Base-by-base conservation (phyloP, 352 stramenopile genomes). In the Globisporangium megalacanthum region DNA sequence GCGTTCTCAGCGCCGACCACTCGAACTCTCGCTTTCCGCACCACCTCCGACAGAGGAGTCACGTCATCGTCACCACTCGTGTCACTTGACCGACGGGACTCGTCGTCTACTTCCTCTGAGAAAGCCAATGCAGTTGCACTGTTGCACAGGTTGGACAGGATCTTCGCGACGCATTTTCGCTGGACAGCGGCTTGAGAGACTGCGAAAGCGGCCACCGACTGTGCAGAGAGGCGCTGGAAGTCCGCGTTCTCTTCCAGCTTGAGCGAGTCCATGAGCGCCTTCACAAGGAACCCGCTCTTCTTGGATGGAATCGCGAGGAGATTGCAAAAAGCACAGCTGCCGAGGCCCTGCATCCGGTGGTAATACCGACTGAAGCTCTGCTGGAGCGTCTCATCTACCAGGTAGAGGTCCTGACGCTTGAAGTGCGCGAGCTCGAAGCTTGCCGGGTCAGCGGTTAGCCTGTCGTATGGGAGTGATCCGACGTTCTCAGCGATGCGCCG, bases 91-190 rank as follows among this genome's bases (percentile, higher is more conserved):
- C 31, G 35, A 31, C 25, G 25, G 25, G 25, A 29, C 25, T 47
- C 35, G 3, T 19, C 10, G 35, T 20, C 29, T 6, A 4, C 2
- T 2, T 49, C 52, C 36, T 65, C 60, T 19, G 20, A n/a, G 37
- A 58, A 41, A 37, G 76, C 66, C 8, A 88, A 60, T 1, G 77
- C 77, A 4, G 56, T 49, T 0, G 83, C 79, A 46, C 72, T 92
- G 57, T 87, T 83, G 61, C 75, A 88, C 0, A 94, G 65, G 44
- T 94, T 94, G 2, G 68, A 73, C n/a, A 90, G 58, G 35, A 94
- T 86, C 60, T 94, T 94, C 8, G 61, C 49, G 11, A 91, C 76
- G 60, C 80, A 92, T 36, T 89, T 90, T 22, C 72, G 74, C 60
- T 94, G 84, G 35, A 65, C 42, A 13, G 53, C 20, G 7, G 66